Base-by-base conservation (phyloP, 2,329 filamentous ascomycete species). In the Saccharata proteae region DNA sequence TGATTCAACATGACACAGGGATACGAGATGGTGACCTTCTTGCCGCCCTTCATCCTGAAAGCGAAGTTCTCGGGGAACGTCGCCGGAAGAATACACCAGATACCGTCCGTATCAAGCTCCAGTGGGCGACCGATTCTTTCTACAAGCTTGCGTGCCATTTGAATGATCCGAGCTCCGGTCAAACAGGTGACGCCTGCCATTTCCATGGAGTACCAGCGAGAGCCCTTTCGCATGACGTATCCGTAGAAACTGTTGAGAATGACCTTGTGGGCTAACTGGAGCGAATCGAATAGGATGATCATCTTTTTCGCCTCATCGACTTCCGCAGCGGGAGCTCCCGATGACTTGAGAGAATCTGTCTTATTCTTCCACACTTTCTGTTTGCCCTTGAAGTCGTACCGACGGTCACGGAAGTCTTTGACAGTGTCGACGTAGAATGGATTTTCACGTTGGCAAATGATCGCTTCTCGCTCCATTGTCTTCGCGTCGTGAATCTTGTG, bases 1-100 rank as follows among this genome's bases (percentile, higher is more conserved):
- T 98, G 90, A 54, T 98, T 98, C 61, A 98, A 71, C 90, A 98
- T 98, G 43, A 94, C 85, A 54, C 90, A 98, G 34, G 90, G 90
- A 49, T 98, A 98, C 1, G 90, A 98, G 29, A 98, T 86, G n/a
- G 79, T 68, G 38, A 96, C 53, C 54, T 96, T 98, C 67, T 96
- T 98, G 43, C 90, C 90, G 45, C 86, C 92, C 57, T 88, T 93
- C 43, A 94, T 61, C 47, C 81, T 93, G 65, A 98, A 96, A 0
- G 76, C 68, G 48, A 94, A 94, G 56, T 98, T 94, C 49, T 98
- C 90, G 0, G 90, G 90, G 46, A 98, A 98, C 0, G 83, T 90
- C 1, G 83, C 88, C 0, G 90, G 90, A 45, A 98, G 68, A 71
- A 98, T 98, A 59, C 90, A 98, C 92, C 90, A 98, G 47, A 98